Percentiles rank a stretch among this genome's conserved stretches.
phyloP scores from a whole-genome alignment of 352 stramenopile species.

The Phytophthora capsici region DNA sequence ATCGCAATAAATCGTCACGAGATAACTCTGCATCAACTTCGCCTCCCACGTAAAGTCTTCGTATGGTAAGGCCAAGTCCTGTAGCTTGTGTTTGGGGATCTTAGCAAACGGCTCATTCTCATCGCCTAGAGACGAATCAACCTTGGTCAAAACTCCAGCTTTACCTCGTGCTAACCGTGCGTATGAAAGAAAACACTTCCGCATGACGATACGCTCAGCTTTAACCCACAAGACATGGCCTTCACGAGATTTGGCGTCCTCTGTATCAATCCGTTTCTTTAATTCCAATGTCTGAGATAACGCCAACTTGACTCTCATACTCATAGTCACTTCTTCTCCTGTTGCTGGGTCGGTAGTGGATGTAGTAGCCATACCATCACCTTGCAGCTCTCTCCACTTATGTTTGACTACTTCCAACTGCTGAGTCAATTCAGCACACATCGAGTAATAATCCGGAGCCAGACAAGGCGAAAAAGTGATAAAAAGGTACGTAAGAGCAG shows the following conservation, averaged over 20 bases:
- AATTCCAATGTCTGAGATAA: conserved; percentile 77
- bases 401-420: conserved; percentile 59
- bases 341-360: conserved; percentile 4
- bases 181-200: conserved; percentile 83
- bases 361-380: conserved; percentile 6
- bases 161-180: conserved; percentile 67
- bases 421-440: conserved; percentile 59
- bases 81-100: conserved; percentile 52
- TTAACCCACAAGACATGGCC: conserved; percentile 76
- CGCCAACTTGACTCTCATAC: conserved; percentile 68
- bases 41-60: conserved; percentile 75
- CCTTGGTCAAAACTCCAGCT: conserved; percentile 59
- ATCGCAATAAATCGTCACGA: conserved; percentile 74
- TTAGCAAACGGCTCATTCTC: conserved; percentile 73
- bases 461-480: conserved; percentile 62
- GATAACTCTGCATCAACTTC: conserved; percentile 77
- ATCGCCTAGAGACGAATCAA: conserved; percentile 46
- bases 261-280: conserved; percentile 67
- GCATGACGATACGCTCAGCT: conserved; percentile 70
- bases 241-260: conserved; percentile 66
- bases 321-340: conserved; percentile 44
- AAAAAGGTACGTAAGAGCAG: conserved; percentile 73
- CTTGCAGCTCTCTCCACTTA: conserved; percentile 72
- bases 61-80: conserved; percentile 61
- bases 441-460: conserved; percentile 54